Percentiles rank a stretch among this genome's conserved stretches.
Evolutionary conservation across 257 asterid genomes (phyloP).

Genomic region (Thymus quinquecostatus): DNA sequence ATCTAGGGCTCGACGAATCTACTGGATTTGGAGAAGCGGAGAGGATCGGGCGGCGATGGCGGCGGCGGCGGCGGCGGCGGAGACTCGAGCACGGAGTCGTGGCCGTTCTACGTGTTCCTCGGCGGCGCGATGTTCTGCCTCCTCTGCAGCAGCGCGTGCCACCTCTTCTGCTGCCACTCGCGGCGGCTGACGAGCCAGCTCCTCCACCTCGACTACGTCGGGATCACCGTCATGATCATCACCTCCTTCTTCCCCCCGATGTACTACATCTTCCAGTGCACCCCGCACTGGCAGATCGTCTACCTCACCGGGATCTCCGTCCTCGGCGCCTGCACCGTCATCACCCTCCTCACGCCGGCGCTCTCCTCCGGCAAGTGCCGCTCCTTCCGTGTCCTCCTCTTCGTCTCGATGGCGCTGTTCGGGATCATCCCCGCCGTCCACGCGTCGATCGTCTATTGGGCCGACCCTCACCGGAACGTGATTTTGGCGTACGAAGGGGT

Average conservation of each 20-base stretch:
- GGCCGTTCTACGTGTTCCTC: slow-evolving; percentile 89
- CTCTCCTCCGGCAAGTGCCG: slow-evolving; percentile 65
- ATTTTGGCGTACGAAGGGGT: slow-evolving; percentile 59
- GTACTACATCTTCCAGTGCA: slow-evolving; percentile 89
- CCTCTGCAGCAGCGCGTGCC: slow-evolving; percentile 79
- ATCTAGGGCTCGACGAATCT: slow-evolving; percentile 30
- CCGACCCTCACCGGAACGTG: slow-evolving; percentile 64
- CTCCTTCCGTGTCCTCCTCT: slow-evolving; percentile 65
- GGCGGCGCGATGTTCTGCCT: slow-evolving; percentile 89
- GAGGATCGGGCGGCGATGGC: slow-evolving; percentile 41
- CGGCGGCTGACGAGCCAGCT: slow-evolving; percentile 53
- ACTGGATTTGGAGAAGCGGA: slow-evolving; percentile 63
- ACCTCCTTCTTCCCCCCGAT: slow-evolving; percentile 97
- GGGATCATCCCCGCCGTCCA: slow-evolving; percentile 88
- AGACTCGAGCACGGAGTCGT: slow-evolving; percentile 41
- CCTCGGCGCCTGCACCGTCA: slow-evolving; percentile 65
- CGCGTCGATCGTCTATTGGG: slow-evolving; percentile 66
- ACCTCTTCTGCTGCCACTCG: slow-evolving; percentile 93
- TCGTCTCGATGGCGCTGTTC: slow-evolving; percentile 77
- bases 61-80: slow-evolving; percentile 32
- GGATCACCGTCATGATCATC: slow-evolving; percentile 90
- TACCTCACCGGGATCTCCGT: slow-evolving; percentile 74
- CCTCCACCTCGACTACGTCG: slow-evolving; percentile 79
- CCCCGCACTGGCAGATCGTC: slow-evolving; percentile 80
- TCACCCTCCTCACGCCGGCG: slow-evolving; percentile 71